phyloP scores from a whole-genome alignment of 2,329 filamentous ascomycete species.

The Gnomoniopsis sp. region DNA sequence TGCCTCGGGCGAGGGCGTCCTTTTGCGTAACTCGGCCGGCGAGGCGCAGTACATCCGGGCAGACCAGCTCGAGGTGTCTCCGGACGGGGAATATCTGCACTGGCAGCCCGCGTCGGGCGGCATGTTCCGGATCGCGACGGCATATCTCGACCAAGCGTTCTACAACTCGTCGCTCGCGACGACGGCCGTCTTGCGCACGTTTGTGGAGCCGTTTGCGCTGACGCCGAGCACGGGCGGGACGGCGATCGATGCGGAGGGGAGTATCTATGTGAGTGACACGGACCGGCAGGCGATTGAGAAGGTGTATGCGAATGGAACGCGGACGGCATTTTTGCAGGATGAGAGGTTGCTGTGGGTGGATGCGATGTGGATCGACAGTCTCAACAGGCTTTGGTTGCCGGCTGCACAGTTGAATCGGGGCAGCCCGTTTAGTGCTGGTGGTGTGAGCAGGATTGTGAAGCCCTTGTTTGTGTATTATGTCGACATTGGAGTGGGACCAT shows the following conservation, averaged over 20 bases:
- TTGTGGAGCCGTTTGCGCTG: slow-evolving; percentile 13
- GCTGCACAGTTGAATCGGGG: slow-evolving; percentile 11
- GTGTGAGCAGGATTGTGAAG: slow-evolving; percentile 8
- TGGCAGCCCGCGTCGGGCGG: slow-evolving; percentile 13
- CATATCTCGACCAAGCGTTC: neutral
- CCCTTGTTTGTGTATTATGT: slow-evolving; percentile 11
- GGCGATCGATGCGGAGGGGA: slow-evolving; percentile 14
- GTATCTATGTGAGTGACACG: slow-evolving; percentile 9
- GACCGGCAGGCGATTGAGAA: slow-evolving; percentile 14
- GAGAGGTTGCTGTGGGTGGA: slow-evolving; percentile 16
- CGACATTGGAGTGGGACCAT: slow-evolving; percentile 12
- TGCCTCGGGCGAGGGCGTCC: neutral
- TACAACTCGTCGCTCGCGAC: slow-evolving; percentile 15
- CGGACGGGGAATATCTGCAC: slow-evolving; percentile 7
- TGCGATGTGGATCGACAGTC: slow-evolving; percentile 13
- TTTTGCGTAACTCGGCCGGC: neutral
- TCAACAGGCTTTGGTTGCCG: slow-evolving; percentile 14
- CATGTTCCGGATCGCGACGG: slow-evolving; percentile 12
- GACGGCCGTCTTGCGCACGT: neutral
- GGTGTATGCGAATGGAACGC: slow-evolving; percentile 14
- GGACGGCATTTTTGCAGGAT: slow-evolving; percentile 6
- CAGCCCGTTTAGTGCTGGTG: neutral
- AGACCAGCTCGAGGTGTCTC: slow-evolving; percentile 17
- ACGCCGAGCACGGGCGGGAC: slow-evolving; percentile 13
- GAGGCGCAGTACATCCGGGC: neutral